phyloP scores from a whole-genome alignment of 2,329 filamentous ascomycete genomes.

The Penicillium sp. region DNA sequence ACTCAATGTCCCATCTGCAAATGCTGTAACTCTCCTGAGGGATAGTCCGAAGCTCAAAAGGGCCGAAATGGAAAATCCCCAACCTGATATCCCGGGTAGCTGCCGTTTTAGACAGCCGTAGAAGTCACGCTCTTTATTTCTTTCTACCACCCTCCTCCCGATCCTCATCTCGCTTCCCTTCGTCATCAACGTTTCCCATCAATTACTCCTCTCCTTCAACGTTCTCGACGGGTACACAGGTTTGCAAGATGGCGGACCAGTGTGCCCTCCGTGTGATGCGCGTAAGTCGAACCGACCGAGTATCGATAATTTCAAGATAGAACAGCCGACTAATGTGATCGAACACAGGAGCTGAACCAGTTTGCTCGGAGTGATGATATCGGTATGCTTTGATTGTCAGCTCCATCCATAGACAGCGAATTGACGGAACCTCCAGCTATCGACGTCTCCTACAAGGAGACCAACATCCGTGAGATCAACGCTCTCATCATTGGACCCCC shows the following conservation, averaged over 20 bases:
- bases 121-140: background rate
- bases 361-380: slow-evolving; percentile 18
- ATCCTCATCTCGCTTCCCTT: background rate
- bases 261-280: slow-evolving; percentile 26
- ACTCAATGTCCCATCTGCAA: background rate
- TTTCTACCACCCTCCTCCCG: background rate
- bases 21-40: background rate
- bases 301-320: background rate
- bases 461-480: slow-evolving; percentile 85
- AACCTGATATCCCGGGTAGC: background rate
- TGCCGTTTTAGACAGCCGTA: slow-evolving; percentile 4
- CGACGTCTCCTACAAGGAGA: slow-evolving; percentile 84
- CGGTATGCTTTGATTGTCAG: slow-evolving; percentile 14
- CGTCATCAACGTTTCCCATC: background rate
- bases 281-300: slow-evolving; percentile 11
- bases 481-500: slow-evolving; percentile 91
- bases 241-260: slow-evolving; percentile 24
- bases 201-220: background rate
- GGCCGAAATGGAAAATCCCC: slow-evolving; percentile 1
- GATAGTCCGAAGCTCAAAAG: slow-evolving; percentile 3
- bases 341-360: slow-evolving; percentile 23
- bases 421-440: slow-evolving; percentile 63
- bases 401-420: background rate
- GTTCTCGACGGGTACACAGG: background rate
- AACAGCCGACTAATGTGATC: background rate